Evolutionary conservation across 495 filamentous ascomycete genomes (phyloP).

Genomic region (Penicillium bovifimosum): DNA sequence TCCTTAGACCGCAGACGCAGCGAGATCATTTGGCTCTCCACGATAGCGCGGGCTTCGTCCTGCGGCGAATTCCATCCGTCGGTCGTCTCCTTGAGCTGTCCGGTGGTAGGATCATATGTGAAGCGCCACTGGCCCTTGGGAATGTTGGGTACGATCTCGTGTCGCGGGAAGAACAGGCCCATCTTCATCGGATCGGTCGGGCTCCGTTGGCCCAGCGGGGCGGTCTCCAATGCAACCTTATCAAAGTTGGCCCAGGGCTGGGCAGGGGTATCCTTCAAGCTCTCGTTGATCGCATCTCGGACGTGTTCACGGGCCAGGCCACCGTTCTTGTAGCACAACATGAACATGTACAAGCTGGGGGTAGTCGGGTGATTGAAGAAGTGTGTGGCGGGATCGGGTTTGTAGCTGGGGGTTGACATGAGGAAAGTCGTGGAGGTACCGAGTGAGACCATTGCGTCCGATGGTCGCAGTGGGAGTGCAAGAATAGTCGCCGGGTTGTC

Average conservation of each 20-base stretch:
- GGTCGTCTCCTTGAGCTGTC: slow-evolving; percentile 40
- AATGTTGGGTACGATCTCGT: slow-evolving; percentile 93
- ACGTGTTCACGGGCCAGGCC: slow-evolving; percentile 85
- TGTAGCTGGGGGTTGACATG: slow-evolving; percentile 88
- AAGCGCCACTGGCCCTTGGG: slow-evolving; percentile 78
- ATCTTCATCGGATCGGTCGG: slow-evolving; percentile 62
- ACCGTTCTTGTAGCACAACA: slow-evolving; percentile 99
- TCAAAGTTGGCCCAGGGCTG: slow-evolving; percentile 78
- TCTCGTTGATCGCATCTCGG: slow-evolving; percentile 60
- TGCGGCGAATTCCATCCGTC: slow-evolving; percentile 47
- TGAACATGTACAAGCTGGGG: slow-evolving; percentile 86
- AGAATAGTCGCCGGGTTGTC: slow-evolving; percentile 97
- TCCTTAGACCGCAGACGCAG: slow-evolving; percentile 76
- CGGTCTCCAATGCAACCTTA: slow-evolving; percentile 53
- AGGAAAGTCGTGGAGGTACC: slow-evolving; percentile 96
- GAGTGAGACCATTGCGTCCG: slow-evolving; percentile 89
- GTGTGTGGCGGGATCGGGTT: slow-evolving; percentile 79
- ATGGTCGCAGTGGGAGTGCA: slow-evolving; percentile 73
- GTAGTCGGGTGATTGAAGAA: slow-evolving; percentile 89
- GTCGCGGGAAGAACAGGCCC: slow-evolving; percentile 88
- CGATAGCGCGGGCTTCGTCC: slow-evolving; percentile 76
- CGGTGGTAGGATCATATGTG: slow-evolving; percentile 48
- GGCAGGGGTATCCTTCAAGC: slow-evolving; percentile 30
- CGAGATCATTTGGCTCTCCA: slow-evolving; percentile 91
- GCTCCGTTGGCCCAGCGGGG: slow-evolving; percentile 56